Conservation (phyloP, 257 asterid genomes). For the Henckelia pumila region DNA sequence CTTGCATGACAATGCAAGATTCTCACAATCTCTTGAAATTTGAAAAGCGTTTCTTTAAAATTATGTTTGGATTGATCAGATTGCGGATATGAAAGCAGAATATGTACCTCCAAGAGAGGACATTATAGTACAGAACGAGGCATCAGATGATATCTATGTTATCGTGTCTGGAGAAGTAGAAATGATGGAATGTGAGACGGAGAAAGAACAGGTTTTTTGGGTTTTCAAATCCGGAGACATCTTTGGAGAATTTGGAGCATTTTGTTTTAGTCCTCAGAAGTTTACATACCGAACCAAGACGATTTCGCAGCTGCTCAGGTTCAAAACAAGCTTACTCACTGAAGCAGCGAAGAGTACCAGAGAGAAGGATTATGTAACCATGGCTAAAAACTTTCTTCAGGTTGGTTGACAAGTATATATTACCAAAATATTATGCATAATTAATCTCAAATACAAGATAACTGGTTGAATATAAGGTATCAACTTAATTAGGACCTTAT, state of each 20-base stretch:
- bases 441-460: not conserved
- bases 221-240: slow-evolving; percentile 55
- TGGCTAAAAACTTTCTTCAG: slow-evolving; percentile 81
- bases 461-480: not conserved
- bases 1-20: not conserved
- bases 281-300: slow-evolving; percentile 79
- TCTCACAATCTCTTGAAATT: not conserved
- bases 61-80: slow-evolving; percentile 39
- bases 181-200: slow-evolving; percentile 59
- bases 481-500: not conserved
- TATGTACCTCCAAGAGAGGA: slow-evolving; percentile 93
- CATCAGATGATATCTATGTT: slow-evolving; percentile 78
- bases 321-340: slow-evolving; percentile 56
- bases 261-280: slow-evolving; percentile 72
- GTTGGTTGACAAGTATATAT: slow-evolving; percentile 28
- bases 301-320: slow-evolving; percentile 73
- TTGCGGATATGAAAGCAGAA: slow-evolving; percentile 83
- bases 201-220: slow-evolving; percentile 57
- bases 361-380: slow-evolving; percentile 59
- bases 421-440: not conserved
- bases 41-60: not conserved
- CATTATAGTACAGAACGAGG: slow-evolving; percentile 72
- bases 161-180: slow-evolving; percentile 93
- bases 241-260: slow-evolving; percentile 85
- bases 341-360: slow-evolving; percentile 68